Conservation (phyloP, 1,284 basidiomycete genomes). For the Hemileia vastatrix region DNA sequence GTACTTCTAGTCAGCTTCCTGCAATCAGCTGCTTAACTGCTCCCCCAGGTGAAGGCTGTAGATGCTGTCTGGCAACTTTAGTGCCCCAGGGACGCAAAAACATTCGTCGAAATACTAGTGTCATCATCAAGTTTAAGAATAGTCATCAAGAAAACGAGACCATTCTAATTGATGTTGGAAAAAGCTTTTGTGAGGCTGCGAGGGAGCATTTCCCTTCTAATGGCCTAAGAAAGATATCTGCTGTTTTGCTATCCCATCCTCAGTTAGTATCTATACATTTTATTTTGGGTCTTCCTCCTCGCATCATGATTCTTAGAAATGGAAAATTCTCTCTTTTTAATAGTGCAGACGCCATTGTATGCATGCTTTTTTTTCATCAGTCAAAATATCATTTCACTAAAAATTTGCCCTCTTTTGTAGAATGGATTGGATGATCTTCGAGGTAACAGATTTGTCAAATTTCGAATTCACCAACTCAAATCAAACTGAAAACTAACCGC, state of each 20-base stretch:
- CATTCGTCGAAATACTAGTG: slow-evolving; percentile 63
- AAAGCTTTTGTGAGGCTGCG: slow-evolving; percentile 65
- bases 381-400: neutral
- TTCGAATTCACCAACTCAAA: slow-evolving; percentile 14
- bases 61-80: slow-evolving; percentile 59
- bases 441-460: slow-evolving; percentile 47
- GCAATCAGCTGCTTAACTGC: slow-evolving; percentile 57
- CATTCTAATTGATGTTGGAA: slow-evolving; percentile 67
- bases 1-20: slow-evolving; percentile 61
- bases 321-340: neutral
- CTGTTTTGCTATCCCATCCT: slow-evolving; percentile 65
- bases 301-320: neutral
- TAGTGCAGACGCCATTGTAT: slow-evolving; percentile 16
- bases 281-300: neutral
- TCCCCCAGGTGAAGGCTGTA: slow-evolving; percentile 51
- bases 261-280: slow-evolving; percentile 49
- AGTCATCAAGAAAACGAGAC: slow-evolving; percentile 45
- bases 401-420: slow-evolving; percentile 21
- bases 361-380: neutral
- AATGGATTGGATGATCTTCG: slow-evolving; percentile 71
- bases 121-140: slow-evolving; percentile 40
- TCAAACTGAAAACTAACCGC: slow-evolving; percentile 12
- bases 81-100: slow-evolving; percentile 61
- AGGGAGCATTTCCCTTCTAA: slow-evolving; percentile 70
- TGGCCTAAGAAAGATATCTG: slow-evolving; percentile 62